Base-by-base conservation (phyloP, 2,329 filamentous ascomycete species). In the Tolypocladium cylindrosporum region DNA sequence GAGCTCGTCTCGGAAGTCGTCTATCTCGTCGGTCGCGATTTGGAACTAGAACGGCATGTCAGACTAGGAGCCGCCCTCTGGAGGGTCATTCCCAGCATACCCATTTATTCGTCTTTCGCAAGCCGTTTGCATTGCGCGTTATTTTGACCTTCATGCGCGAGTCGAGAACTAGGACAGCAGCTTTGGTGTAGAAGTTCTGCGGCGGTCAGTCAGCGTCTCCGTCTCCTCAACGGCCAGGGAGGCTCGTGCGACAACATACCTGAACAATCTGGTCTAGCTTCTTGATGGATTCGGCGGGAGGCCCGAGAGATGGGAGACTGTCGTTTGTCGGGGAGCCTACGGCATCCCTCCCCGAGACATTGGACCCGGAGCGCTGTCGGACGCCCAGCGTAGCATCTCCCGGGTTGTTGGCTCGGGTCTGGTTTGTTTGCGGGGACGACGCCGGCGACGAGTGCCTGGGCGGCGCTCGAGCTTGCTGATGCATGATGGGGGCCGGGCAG, bases 241-340 rank as follows among this genome's bases (percentile, higher is more conserved):
- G 37, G 45, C 16, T 27, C 14, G 41, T 41, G 14, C 37, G 52
- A 24, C 39, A 36, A 62, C 67, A 53, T 66, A 95, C 91, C 82
- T 94, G 90, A 66, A 97, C 87, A 68, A 97, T 94, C 75, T 96
- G 91, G 72, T 95, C 94, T 65, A 97, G 79, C 77, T 94, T 94
- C 74, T 82, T 84, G 70, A 88, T 75, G 6, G 85, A 84, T 64
- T 93, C 89, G 65, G 79, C 81, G 57, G 81, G 84, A 53, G 83
- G 82, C 34, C 78, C 76, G 34, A 67, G 72, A 50, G 76, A 69
- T 51, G 72, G 68, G 58, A 72, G 72, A 53, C 73, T 75, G 37
- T 76, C 73, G 61, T 73, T 75, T 36, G 82, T 77, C 59, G 82
- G 79, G 60, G 80, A 78, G 64, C 79, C 67, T 54, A 71, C 61